Evolutionary conservation across 495 filamentous ascomycete species (phyloP).

Genomic region (Hypomontagnella monticulosa): DNA sequence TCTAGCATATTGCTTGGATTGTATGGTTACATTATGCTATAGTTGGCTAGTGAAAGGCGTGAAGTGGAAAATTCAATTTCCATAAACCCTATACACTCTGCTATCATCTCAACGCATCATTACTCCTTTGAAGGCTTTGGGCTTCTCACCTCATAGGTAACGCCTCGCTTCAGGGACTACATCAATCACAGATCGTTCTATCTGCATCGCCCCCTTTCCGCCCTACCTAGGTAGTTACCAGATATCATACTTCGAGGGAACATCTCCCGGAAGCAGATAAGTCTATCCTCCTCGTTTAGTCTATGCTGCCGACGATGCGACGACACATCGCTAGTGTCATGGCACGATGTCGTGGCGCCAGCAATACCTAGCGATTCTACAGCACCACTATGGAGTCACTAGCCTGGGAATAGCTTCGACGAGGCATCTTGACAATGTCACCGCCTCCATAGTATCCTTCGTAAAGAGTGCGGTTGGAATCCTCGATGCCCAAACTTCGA

Average conservation of each 20-base stretch:
- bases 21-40: too few relatives aligned
- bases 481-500: too few relatives aligned
- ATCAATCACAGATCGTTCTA: neutral
- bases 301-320: neutral
- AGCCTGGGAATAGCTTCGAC: too few relatives aligned
- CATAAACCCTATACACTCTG: neutral
- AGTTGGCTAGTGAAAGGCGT: neutral
- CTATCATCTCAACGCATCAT: neutral
- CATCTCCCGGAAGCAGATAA: neutral
- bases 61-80: conserved; percentile 12
- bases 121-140: neutral
- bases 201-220: neutral
- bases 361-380: neutral
- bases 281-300: neutral
- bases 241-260: neutral
- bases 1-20: too few relatives aligned
- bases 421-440: neutral
- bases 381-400: too few relatives aligned
- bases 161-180: neutral
- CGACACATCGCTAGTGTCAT: neutral
- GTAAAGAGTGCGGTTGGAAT: too few relatives aligned
- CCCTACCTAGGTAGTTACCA: neutral
- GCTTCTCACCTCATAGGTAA: too few relatives aligned
- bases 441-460: neutral
- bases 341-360: neutral